These are phyloP conservation scores for Nakazawaea wyomingensis DNA, from an alignment of 805 yeast species.

Conservation along the genomic window DNA sequence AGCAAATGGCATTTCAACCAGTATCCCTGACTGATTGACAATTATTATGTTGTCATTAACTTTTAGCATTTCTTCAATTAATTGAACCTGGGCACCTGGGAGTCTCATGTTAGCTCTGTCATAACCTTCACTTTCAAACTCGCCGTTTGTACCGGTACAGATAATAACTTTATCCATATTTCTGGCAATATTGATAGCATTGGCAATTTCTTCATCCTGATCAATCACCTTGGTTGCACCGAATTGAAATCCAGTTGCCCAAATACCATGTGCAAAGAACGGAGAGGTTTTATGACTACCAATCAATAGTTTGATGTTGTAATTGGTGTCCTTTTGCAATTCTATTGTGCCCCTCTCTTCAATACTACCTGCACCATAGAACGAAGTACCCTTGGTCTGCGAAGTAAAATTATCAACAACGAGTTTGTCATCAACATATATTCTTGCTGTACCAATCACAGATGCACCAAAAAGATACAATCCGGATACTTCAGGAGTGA, in stretches of 20 bases:
- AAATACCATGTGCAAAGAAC: slow-evolving; percentile 20
- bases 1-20: slow-evolving; percentile 48
- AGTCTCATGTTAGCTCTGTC: slow-evolving; percentile 42
- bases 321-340: slow-evolving; percentile 29
- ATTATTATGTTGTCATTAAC: slow-evolving; percentile 43
- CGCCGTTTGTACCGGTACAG: slow-evolving; percentile 41
- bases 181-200: slow-evolving; percentile 42
- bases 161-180: slow-evolving; percentile 43
- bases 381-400: slow-evolving; percentile 44
- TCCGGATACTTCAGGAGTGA: slow-evolving; percentile 42
- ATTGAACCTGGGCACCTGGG: slow-evolving; percentile 39
- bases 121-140: slow-evolving; percentile 51
- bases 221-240: slow-evolving; percentile 27
- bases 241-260: slow-evolving; percentile 29
- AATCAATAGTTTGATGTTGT: slow-evolving; percentile 33
- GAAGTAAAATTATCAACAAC: slow-evolving; percentile 51
- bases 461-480: slow-evolving; percentile 47
- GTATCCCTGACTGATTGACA: slow-evolving; percentile 51
- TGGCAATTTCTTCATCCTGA: slow-evolving; percentile 24
- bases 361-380: slow-evolving; percentile 42
- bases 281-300: slow-evolving; percentile 37
- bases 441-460: slow-evolving; percentile 48
- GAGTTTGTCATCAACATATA: slow-evolving; percentile 46
- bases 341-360: slow-evolving; percentile 27
- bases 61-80: slow-evolving; percentile 33